Percentiles rank a stretch among this genome's conserved stretches.
Evolutionary conservation across 148 eudicot genomes (phyloP).

Genomic region (Amaranthus cruentus): DNA sequence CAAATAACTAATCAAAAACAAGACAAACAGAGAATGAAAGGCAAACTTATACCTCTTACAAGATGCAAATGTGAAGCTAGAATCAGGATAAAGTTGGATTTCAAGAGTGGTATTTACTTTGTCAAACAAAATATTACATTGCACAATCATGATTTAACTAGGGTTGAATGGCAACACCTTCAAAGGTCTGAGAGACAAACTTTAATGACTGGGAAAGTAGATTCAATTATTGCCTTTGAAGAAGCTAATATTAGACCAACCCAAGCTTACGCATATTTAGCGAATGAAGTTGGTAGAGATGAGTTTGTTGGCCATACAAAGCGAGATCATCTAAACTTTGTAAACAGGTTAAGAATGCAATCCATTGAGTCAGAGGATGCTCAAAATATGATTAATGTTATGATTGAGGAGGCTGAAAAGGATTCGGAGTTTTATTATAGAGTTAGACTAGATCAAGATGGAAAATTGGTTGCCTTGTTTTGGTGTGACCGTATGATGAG

Average conservation of each 20-base stretch:
- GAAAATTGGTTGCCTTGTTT: background rate
- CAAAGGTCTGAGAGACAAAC: background rate
- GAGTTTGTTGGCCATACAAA: background rate
- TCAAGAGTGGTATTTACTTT: too few relatives aligned
- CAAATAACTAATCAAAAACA: too few relatives aligned
- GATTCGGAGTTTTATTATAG: background rate
- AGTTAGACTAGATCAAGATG: background rate
- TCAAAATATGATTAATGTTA: background rate
- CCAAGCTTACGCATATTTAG: background rate
- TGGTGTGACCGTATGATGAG: constrained; percentile 8
- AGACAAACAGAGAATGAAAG: too few relatives aligned
- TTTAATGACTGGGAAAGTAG: background rate
- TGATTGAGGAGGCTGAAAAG: background rate
- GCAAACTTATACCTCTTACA: too few relatives aligned
- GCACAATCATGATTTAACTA: constrained; percentile 5
- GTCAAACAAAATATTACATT: background rate
- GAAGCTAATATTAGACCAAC: background rate
- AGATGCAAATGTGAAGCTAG: too few relatives aligned
- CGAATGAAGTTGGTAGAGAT: background rate
- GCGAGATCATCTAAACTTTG: background rate
- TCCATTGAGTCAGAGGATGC: background rate
- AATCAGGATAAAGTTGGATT: too few relatives aligned
- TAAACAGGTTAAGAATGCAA: background rate
- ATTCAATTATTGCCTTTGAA: background rate
- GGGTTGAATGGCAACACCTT: background rate